Evolutionary conservation across 768 basidiomycete genomes (phyloP), one percentile per base, ranked within the genome.

Genomic region (Tephrocybe sp.): DNA sequence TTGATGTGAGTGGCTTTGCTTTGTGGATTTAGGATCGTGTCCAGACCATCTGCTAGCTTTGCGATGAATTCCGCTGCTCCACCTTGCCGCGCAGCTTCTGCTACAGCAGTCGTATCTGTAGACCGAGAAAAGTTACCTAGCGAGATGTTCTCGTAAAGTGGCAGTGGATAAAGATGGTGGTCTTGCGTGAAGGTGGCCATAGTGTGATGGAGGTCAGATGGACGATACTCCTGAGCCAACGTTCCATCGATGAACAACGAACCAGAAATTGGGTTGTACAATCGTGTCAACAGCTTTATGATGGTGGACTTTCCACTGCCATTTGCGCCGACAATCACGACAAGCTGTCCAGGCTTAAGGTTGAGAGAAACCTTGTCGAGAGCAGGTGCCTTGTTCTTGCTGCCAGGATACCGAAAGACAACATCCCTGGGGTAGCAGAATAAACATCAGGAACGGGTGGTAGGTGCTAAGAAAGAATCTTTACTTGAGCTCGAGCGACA

Each of bases 271-370:
- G 74, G 71, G 43, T 79, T 75, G 58, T 78, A 81, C 3, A 82
- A 58, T 1, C 79, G 66, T 0, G 78, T 68, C 3, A 85, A 62
- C 11, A 84, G 64, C 39, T 79, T 79, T 15, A 83, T 64, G 17
- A 83, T 54, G 0, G 80, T 79, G 3, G 77, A 76, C 54, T 83
- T 83, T 1, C 80, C 81, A 46, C 74, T 75, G 4, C 82, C 81
- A 54, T 84, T 85, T 2, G 66, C 65, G 23, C 83, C 81, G 6
- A 85, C 82, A n/a, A 85, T 67, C 28, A 83, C 76, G 15, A 79
- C 75, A 11, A 83, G 68, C 23, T 76, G 68, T 2, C 79, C 79
- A 0, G 76, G 62, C 15, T 72, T 64, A 44, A 84, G 75, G 3
- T 55, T 64, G 17, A 83, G 65, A 0, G 75, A 74, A 5, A 83